A percentile compares a stretch with the other conserved stretches of the same genome.
These are phyloP conservation scores for Dictyostelium discoideum DNA, from an alignment of 78 protist species.

Conservation along the genomic window DNA sequence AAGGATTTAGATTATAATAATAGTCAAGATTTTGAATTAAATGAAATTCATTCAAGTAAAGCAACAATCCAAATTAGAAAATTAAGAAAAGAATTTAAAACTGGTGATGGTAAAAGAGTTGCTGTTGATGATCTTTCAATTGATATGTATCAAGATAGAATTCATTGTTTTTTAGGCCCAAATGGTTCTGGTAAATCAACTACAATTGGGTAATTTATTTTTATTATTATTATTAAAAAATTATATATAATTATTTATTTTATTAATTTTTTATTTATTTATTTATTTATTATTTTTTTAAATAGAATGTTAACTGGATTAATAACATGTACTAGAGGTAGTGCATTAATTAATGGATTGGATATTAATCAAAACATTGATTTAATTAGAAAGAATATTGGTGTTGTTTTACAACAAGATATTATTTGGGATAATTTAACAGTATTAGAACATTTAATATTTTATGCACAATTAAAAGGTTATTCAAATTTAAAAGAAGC, in stretches of 20 bases:
- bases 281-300: slow-evolving; percentile 58
- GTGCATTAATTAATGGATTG: slow-evolving; percentile 80
- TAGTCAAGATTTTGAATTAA: not conserved
- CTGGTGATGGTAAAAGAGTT: slow-evolving; percentile 58
- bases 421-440: slow-evolving; percentile 75
- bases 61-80: slow-evolving; percentile 11
- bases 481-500: slow-evolving; percentile 80
- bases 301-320: slow-evolving; percentile 82
- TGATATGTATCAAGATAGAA: not conserved
- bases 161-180: slow-evolving; percentile 71
- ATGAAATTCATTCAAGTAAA: not conserved
- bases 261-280: too few species aligned
- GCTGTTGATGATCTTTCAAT: slow-evolving; percentile 57
- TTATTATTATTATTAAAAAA: not conserved
- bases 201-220: slow-evolving; percentile 55
- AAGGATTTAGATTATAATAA: not conserved
- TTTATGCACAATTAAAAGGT: slow-evolving; percentile 83
- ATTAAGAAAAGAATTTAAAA: slow-evolving; percentile 49
- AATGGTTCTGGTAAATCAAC: slow-evolving; percentile 95
- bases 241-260: too few species aligned
- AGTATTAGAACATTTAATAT: slow-evolving; percentile 80
- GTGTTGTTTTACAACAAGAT: slow-evolving; percentile 77
- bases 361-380: not conserved
- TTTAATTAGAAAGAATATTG: slow-evolving; percentile 12
- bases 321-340: slow-evolving; percentile 88